These are phyloP conservation scores for Lasiodiplodia gonubiensis DNA, from an alignment of 2,329 filamentous ascomycete species.

Conservation along the genomic window DNA sequence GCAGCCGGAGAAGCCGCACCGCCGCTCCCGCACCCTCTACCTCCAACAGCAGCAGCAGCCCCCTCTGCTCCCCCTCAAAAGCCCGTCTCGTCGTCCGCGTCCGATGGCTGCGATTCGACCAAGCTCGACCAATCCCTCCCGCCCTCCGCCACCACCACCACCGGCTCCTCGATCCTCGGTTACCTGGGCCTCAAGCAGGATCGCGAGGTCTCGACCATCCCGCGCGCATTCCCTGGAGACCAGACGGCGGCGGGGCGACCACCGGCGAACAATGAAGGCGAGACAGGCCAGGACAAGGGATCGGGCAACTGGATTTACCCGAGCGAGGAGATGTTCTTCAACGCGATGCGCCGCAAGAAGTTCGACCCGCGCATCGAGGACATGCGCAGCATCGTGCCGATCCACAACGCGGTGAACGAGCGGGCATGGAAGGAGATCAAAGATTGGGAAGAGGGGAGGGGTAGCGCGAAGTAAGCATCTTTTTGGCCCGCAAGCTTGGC, in stretches of 20 bases:
- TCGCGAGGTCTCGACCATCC: conserved; percentile 81
- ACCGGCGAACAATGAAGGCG: conserved; percentile 77
- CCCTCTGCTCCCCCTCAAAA: conserved; percentile 21
- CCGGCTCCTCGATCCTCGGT: conserved; percentile 29
- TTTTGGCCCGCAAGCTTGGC: neutral
- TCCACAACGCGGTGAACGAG: conserved; percentile 99
- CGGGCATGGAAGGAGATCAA: conserved; percentile 92
- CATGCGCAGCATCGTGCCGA: conserved; percentile 92
- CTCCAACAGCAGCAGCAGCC: conserved; percentile 30
- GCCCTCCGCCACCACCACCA: conserved; percentile 32
- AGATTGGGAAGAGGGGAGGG: conserved; percentile 76
- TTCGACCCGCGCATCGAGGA: conserved; percentile 73
- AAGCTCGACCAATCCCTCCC: conserved; percentile 32
- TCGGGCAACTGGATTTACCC: conserved; percentile 97
- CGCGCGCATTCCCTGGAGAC: conserved; percentile 48
- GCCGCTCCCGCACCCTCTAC: conserved; percentile 44
- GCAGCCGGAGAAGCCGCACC: conserved; percentile 33
- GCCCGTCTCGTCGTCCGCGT: neutral
- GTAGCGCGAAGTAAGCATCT: conserved; percentile 58
- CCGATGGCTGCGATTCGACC: conserved; percentile 47
- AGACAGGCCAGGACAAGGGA: conserved; percentile 66
- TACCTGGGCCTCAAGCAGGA: conserved; percentile 55
- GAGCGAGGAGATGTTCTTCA: conserved; percentile 96
- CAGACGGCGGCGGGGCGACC: conserved; percentile 38
- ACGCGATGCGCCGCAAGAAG: conserved; percentile 91